Conservation (phyloP, 805 yeast species). For the Blastobotrys attinorum region DNA sequence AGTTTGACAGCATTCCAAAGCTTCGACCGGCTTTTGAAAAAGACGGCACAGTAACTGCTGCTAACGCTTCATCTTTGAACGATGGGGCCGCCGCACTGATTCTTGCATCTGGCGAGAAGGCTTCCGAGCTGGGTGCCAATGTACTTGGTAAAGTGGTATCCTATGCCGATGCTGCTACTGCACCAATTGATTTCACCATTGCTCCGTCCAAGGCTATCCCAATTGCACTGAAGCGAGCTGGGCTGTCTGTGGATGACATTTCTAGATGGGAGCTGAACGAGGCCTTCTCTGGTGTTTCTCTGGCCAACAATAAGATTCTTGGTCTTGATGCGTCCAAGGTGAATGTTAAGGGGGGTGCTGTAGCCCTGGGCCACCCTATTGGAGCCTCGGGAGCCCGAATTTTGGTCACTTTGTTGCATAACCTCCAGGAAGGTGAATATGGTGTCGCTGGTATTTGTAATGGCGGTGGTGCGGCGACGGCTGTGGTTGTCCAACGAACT, state of each 20-base stretch:
- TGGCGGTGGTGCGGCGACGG: conserved; percentile 97
- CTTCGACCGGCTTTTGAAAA: conserved; percentile 88
- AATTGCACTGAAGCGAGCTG: conserved; percentile 80
- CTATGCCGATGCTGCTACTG: conserved; percentile 95
- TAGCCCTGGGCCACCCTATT: conserved; percentile 89
- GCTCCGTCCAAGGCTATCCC: conserved; percentile 93
- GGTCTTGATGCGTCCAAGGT: conserved; percentile 61
- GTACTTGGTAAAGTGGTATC: conserved; percentile 71
- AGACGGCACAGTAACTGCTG: conserved; percentile 94
- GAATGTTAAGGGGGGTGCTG: conserved; percentile 93
- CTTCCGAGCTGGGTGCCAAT: conserved; percentile 65
- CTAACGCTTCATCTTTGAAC: conserved; percentile 86
- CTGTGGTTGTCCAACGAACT: conserved; percentile 68
- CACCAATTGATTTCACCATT: conserved; percentile 86
- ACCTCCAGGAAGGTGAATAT: conserved; percentile 58
- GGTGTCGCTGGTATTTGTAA: conserved; percentile 95
- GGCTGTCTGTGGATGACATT: conserved; percentile 51
- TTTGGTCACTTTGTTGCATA: conserved; percentile 43
- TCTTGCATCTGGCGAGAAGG: conserved; percentile 69
- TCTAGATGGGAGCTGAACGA: conserved; percentile 89
- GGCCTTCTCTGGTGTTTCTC: conserved; percentile 93
- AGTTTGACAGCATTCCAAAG: conserved; percentile 58
- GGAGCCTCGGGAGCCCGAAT: conserved; percentile 96
- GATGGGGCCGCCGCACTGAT: conserved; percentile 95
- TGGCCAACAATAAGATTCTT: conserved; percentile 69